These are phyloP conservation scores for Corylus heterophylla DNA, from an alignment of 306 rosid genomes.

Conservation along the genomic window DNA sequence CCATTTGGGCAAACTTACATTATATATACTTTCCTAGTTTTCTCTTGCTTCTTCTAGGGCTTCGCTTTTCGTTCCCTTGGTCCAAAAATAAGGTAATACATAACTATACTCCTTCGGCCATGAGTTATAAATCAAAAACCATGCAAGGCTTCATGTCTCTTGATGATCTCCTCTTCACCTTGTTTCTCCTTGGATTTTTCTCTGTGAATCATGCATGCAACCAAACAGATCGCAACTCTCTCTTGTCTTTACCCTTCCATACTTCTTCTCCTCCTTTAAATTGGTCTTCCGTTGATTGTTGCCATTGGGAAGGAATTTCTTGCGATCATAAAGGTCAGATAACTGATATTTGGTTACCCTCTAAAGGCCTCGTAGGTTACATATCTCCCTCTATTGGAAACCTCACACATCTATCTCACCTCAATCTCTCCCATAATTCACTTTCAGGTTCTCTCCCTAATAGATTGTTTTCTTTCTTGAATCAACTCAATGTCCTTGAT, in stretches of 20 bases:
- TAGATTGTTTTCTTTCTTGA: conserved; percentile 5
- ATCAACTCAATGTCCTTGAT: conserved; percentile 9
- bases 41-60: too few species aligned
- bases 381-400: background rate
- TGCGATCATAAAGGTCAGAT: background rate
- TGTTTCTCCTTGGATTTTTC: background rate
- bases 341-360: background rate
- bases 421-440: background rate
- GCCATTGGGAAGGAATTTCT: conserved; percentile 5
- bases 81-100: too few species aligned
- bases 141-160: too few species aligned
- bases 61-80: too few species aligned
- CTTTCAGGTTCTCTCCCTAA: background rate
- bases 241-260: background rate
- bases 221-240: background rate
- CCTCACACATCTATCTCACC: background rate
- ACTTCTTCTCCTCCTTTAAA: background rate
- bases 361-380: background rate
- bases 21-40: too few species aligned
- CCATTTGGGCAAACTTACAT: too few species aligned
- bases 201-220: background rate
- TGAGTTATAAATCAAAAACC: too few species aligned
- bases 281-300: conserved; percentile 12
- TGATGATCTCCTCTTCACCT: too few species aligned
- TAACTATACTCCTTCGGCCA: too few species aligned